phyloP scores from a whole-genome alignment of 305 asterid species.

The Fraxinus albicans region DNA sequence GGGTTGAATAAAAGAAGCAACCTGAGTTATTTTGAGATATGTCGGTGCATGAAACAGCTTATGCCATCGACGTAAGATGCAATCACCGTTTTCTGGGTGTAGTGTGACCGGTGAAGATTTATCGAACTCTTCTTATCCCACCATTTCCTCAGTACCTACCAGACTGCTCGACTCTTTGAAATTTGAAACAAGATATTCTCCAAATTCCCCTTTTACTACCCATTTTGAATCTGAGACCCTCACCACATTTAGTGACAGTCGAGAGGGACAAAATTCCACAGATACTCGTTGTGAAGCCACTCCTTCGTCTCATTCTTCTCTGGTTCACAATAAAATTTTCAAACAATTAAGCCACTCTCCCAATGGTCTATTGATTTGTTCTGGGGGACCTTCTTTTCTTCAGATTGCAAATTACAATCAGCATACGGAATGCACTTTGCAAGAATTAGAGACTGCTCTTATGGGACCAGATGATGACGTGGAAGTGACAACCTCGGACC shows the following conservation, averaged over 20 bases:
- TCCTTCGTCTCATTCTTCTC: slow-evolving; percentile 48
- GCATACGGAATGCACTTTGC: slow-evolving; percentile 46
- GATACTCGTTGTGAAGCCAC: slow-evolving; percentile 48
- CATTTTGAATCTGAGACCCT: slow-evolving; percentile 44
- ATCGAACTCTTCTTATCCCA: slow-evolving; percentile 18
- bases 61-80: slow-evolving; percentile 32
- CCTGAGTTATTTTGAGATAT: neutral
- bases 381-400: slow-evolving; percentile 28
- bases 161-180: slow-evolving; percentile 44
- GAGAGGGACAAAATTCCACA: slow-evolving; percentile 45
- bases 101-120: slow-evolving; percentile 27
- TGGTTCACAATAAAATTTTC: slow-evolving; percentile 32
- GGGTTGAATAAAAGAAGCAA: neutral
- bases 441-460: slow-evolving; percentile 56
- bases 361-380: slow-evolving; percentile 26
- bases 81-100: slow-evolving; percentile 31
- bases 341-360: slow-evolving; percentile 38
- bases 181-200: slow-evolving; percentile 54
- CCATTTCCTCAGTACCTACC: slow-evolving; percentile 43
- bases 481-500: slow-evolving; percentile 34
- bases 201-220: slow-evolving; percentile 59
- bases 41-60: slow-evolving; percentile 19
- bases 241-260: slow-evolving; percentile 40
- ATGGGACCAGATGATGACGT: slow-evolving; percentile 63
- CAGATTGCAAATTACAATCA: slow-evolving; percentile 37